Evolutionary conservation across 1,139 yeast genomes (phyloP).

Genomic region (Protomyces lactucae-debilis): DNA sequence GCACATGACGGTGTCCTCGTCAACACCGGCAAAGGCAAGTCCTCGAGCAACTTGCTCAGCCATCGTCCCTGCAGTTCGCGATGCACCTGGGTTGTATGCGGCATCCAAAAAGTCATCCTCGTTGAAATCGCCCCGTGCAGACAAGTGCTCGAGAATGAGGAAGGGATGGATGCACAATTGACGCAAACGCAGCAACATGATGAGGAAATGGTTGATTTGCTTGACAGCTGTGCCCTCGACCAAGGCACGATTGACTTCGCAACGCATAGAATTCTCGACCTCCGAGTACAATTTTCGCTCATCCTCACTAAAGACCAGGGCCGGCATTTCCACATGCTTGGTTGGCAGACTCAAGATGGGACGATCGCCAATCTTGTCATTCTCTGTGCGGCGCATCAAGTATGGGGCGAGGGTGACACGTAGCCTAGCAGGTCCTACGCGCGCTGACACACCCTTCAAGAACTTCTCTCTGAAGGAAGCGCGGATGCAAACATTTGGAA

Average conservation of each 20-base stretch:
- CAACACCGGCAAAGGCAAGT: constrained; percentile 43
- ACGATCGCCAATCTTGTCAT: constrained; percentile 87
- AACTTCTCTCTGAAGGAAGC: constrained; percentile 36
- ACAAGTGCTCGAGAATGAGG: constrained; percentile 51
- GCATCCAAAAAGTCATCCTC: neutral
- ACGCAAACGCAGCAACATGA: constrained; percentile 92
- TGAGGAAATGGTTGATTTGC: constrained; percentile 92
- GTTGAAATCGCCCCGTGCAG: neutral
- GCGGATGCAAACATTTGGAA: constrained; percentile 8
- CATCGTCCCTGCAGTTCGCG: constrained; percentile 37
- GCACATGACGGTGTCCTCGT: constrained; percentile 51
- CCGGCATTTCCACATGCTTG: constrained; percentile 76
- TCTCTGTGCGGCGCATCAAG: constrained; percentile 89
- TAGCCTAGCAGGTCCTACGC: constrained; percentile 73
- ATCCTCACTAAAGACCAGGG: constrained; percentile 83
- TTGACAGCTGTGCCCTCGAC: constrained; percentile 93
- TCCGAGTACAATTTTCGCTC: constrained; percentile 88
- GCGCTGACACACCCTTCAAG: constrained; percentile 66
- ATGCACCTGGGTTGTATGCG: neutral
- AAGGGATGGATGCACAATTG: constrained; percentile 98
- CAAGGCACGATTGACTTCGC: constrained; percentile 78
- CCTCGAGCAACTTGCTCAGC: constrained; percentile 41
- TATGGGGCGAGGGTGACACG: constrained; percentile 67
- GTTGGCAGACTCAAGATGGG: constrained; percentile 77
- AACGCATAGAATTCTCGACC: constrained; percentile 74